Conservation (phyloP, 306 rosid species). For the Glycyrrhiza uralensis region DNA sequence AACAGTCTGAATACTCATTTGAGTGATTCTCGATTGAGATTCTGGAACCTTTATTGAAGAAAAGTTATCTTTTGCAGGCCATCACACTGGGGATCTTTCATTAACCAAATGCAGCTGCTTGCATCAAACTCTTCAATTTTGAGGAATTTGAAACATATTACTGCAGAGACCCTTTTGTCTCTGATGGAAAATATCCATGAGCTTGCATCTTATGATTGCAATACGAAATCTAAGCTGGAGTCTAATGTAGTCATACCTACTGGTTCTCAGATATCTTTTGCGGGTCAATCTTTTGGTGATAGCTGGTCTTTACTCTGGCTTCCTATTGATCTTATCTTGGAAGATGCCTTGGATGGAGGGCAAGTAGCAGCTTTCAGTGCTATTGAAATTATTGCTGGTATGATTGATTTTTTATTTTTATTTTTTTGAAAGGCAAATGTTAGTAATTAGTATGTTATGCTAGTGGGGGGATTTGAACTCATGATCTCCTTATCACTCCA, state of each 20-base stretch:
- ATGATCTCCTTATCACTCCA: no score
- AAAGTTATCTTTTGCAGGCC: conserved; percentile 54
- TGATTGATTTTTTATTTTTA: conserved; percentile 15
- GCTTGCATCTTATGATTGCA: conserved; percentile 44
- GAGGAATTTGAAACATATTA: conserved; percentile 53
- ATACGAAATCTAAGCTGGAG: conserved; percentile 44
- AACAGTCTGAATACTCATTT: conserved; percentile 19
- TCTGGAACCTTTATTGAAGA: conserved; percentile 16
- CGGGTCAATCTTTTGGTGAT: conserved; percentile 56
- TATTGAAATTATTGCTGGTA: conserved; percentile 69
- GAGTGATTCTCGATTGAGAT: conserved; percentile 18
- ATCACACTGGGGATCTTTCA: conserved; percentile 66
- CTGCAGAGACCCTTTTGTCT: conserved; percentile 54
- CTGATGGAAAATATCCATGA: conserved; percentile 48
- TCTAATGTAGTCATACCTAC: conserved; percentile 52
- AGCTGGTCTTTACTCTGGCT: conserved; percentile 77
- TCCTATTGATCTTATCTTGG: conserved; percentile 85
- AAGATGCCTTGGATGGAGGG: conserved; percentile 81
- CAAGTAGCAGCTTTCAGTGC: conserved; percentile 64
- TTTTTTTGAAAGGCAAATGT: no score
- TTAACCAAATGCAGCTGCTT: conserved; percentile 56
- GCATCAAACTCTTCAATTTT: conserved; percentile 64
- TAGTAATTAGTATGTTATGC: no score
- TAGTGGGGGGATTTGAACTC: no score
- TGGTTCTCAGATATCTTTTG: conserved; percentile 48